Evolutionary conservation across 345 rosid genomes (phyloP), one percentile per base, ranked within the genome.

Genomic region (Populus davidiana): DNA sequence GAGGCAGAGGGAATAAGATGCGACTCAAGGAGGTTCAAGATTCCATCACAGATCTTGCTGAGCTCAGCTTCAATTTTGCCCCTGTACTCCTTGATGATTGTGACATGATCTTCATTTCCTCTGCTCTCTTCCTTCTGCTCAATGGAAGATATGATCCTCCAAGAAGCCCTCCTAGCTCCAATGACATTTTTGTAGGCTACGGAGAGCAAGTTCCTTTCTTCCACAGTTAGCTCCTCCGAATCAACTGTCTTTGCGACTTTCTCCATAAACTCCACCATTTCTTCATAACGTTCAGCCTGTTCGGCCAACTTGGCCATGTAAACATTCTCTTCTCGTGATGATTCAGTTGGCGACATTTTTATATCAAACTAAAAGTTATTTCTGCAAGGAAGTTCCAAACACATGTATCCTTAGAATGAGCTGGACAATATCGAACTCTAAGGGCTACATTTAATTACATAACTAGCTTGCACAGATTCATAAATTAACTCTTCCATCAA

Each of bases 91-190:
- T 91, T 94, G 65, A 94, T 90, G 31, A 85, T 81, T 0, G 86
- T 38, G 31, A 94, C 98, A 62, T 94, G 97, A 75, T 93, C 98
- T 61, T 79, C 90, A 75, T 95, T 95, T 7, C 99, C 98, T 82
- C 94, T 86, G 87, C 94, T 90, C 73, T 95, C 99, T 85, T 95
- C 99, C 86, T 94, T 94, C 81, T 93, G 98, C 88, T 96, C 99
- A 72, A 96, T 96, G 82, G 98, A 96, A 79, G 99, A 96, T 73
- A 96, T 93, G 68, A 96, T 96, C 87, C 98, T 93, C 99, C 99
- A 96, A 2, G 98, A 93, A 80, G 98, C 98, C 84, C 99, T 91
- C 86, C 99, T 90, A 7, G 97, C 97, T n/a, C 99, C 99, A 75
- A 93, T 93, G 61, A 96, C 98, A 80, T 92, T 96, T 88, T 96